Base-by-base conservation (phyloP, 352 stramenopile genomes). In the Heterotrichella gracilis region DNA sequence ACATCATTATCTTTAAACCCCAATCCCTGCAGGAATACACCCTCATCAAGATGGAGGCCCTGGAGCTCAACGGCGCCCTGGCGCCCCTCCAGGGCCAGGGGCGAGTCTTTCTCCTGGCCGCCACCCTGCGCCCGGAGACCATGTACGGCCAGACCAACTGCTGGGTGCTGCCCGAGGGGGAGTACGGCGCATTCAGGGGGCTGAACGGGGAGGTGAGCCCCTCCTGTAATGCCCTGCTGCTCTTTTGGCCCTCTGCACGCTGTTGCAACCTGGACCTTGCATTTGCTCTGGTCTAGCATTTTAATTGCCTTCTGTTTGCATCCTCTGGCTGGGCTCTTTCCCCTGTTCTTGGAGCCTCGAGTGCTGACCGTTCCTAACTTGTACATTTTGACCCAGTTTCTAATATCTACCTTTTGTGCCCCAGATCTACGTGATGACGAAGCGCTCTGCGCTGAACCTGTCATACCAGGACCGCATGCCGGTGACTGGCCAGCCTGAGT, bases 11-110 rank as follows among this genome's bases (percentile, higher is more conserved):
- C n/a, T n/a, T n/a, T n/a, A n/a, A n/a, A n/a, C n/a, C n/a, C n/a
- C n/a, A n/a, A n/a, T n/a, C n/a, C n/a, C n/a, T n/a, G n/a, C n/a
- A 99, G 78, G 91, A 98, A 78, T 99, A 98, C 80, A 96, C 93
- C 66, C 79, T 98, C 71, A 89, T 96, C 73, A 99, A 99, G 81
- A 80, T 99, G 14, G 78, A 84, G 68, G 87, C 90, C 17, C 78
- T 92, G 63, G 19, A 75, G 76, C 25, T 81, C 79, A 80, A 82
- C 21, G 78, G 81, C 42, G 85, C 85, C 70, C 73, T 93, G 4
- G 73, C 78, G 25, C 25, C 80, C 2, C 78, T 94, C 21, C 73
- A 75, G 3, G 24, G 2, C 21, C 9, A 70, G 40, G 25, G 71
- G 41, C 25, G 74, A n/a, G 86, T 98, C 9, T 99, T 87, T 77